A percentile compares a stretch with the other conserved stretches of the same genome.
phyloP scores from a whole-genome alignment of 2,329 filamentous ascomycete genomes.

The Chaetomium strumarium region DNA sequence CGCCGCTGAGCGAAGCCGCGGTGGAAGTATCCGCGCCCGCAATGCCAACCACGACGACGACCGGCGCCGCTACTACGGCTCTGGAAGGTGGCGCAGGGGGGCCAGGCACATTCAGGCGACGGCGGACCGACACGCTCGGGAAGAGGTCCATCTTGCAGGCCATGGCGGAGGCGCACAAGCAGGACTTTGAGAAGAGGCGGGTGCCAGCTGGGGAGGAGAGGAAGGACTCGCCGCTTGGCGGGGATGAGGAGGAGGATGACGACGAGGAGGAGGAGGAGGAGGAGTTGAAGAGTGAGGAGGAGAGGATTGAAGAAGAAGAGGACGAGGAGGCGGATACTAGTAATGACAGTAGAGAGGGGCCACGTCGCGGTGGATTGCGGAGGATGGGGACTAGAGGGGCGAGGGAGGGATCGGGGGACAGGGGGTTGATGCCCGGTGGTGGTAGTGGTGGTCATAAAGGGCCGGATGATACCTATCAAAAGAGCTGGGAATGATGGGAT shows the following conservation, averaged over 20 bases:
- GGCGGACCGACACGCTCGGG: slow-evolving; percentile 29
- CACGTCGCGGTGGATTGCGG: neutral
- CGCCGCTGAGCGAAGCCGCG: neutral
- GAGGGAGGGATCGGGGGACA: neutral
- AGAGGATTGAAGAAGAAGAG: neutral
- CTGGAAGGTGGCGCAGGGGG: neutral
- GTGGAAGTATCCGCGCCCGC: neutral
- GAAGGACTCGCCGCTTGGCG: slow-evolving; percentile 10
- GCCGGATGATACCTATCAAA: neutral
- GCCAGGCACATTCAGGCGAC: slow-evolving; percentile 24
- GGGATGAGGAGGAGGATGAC: slow-evolving; percentile 7
- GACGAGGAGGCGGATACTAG: neutral
- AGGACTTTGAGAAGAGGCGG: slow-evolving; percentile 84
- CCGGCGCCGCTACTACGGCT: slow-evolving; percentile 7
- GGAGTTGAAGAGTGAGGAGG: slow-evolving; percentile 8
- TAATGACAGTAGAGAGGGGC: neutral
- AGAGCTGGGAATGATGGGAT: neutral
- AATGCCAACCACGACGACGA: neutral
- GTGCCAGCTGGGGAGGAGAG: slow-evolving; percentile 26
- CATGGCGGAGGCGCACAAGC: slow-evolving; percentile 77
- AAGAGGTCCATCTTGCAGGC: slow-evolving; percentile 49
- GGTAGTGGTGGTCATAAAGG: neutral
- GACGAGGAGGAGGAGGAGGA: slow-evolving; percentile 11
- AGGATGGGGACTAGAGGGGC: neutral
- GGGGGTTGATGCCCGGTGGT: neutral